phyloP scores from a whole-genome alignment of 179 eudicot species.

The Sideroxylon spinosum region DNA sequence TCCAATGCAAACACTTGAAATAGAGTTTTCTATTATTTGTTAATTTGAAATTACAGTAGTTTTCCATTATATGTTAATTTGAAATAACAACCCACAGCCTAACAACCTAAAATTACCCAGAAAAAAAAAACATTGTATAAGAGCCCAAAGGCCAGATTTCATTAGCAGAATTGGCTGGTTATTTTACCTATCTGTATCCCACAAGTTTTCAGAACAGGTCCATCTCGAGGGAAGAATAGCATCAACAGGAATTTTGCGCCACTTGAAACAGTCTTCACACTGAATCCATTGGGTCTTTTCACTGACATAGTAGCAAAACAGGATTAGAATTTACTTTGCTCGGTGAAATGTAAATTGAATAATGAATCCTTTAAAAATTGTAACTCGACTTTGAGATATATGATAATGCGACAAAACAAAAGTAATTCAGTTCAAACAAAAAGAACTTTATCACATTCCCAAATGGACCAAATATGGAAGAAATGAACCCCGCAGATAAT shows the following conservation, averaged over 20 bases:
- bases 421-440: not conserved
- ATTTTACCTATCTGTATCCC: constrained; percentile 59
- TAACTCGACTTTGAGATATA: not conserved
- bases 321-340: not conserved
- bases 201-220: constrained; percentile 50
- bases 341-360: not conserved
- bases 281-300: constrained; percentile 55
- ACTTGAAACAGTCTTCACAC: constrained; percentile 60
- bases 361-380: not conserved
- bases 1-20: not conserved
- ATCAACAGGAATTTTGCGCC: constrained; percentile 62
- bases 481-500: not conserved
- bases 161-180: constrained; percentile 6
- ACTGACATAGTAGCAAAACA: constrained; percentile 21
- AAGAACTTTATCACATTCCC: not conserved
- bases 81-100: too few relatives aligned
- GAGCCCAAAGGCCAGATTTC: not conserved
- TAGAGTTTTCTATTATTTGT: not conserved
- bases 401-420: not conserved
- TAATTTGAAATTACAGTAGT: not conserved
- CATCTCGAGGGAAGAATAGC: constrained; percentile 49
- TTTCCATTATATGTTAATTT: not conserved
- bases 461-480: not conserved
- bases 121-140: not conserved
- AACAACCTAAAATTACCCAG: not conserved